Evolutionary conservation across 495 filamentous ascomycete genomes (phyloP).

Genomic region (Daldinia loculata): DNA sequence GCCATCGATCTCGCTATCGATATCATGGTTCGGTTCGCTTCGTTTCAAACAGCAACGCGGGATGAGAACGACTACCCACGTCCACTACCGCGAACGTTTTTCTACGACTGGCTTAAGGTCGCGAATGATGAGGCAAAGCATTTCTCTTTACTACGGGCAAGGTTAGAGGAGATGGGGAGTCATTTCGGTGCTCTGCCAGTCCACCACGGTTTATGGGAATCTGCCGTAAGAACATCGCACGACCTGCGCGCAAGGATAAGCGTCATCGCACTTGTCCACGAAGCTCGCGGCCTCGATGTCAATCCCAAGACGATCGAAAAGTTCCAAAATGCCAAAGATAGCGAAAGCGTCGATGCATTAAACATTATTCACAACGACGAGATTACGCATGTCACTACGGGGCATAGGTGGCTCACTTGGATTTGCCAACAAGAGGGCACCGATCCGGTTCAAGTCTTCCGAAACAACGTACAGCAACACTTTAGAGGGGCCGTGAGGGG

Average conservation of each 20-base stretch:
- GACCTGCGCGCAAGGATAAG: constrained; percentile 62
- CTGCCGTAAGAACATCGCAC: constrained; percentile 56
- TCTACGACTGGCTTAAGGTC: constrained; percentile 64
- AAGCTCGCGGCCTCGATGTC: constrained; percentile 62
- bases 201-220: constrained; percentile 61
- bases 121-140: constrained; percentile 64
- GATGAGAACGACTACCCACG: constrained; percentile 34
- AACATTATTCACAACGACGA: constrained; percentile 64
- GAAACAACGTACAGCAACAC: constrained; percentile 57
- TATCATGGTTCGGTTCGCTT: constrained; percentile 61
- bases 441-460: constrained; percentile 62
- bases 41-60: constrained; percentile 50
- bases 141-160: constrained; percentile 60
- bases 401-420: constrained; percentile 63
- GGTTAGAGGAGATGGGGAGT: constrained; percentile 61
- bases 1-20: constrained; percentile 65
- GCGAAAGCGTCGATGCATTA: constrained; percentile 55
- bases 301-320: constrained; percentile 65
- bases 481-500: constrained; percentile 58
- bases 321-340: constrained; percentile 57
- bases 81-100: constrained; percentile 58
- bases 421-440: constrained; percentile 61
- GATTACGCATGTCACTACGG: constrained; percentile 65
- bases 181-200: constrained; percentile 61
- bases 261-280: constrained; percentile 63